Conservation (phyloP, 139 green algal species). For the Volvox africanus region DNA sequence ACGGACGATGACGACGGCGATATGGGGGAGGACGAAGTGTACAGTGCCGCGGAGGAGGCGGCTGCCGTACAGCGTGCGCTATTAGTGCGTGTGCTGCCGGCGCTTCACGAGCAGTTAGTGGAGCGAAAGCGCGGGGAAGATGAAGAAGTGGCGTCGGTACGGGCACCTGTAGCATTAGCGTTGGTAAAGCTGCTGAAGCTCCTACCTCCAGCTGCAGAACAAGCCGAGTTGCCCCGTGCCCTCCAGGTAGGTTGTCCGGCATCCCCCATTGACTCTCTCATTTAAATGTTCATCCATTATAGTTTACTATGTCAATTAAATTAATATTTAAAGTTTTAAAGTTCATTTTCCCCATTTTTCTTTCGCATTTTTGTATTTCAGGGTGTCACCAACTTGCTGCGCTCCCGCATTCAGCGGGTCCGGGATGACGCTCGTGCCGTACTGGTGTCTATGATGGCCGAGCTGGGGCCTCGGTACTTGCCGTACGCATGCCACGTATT, state of each 20-base stretch:
- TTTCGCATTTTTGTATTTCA: slow-evolving; percentile 36
- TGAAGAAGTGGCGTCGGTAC: slow-evolving; percentile 48
- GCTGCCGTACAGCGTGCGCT: slow-evolving; percentile 56
- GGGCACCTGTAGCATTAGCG: slow-evolving; percentile 84
- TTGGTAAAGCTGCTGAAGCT: slow-evolving; percentile 86
- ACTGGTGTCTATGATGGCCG: slow-evolving; percentile 74
- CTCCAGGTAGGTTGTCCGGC: slow-evolving; percentile 52
- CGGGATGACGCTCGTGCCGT: slow-evolving; percentile 85
- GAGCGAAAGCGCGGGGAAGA: slow-evolving; percentile 31
- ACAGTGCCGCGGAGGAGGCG: slow-evolving; percentile 1
- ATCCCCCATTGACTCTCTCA: no score
- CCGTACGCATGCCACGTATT: slow-evolving; percentile 63
- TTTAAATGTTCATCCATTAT: no score
- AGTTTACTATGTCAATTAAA: no score
- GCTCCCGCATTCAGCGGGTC: slow-evolving; percentile 73
- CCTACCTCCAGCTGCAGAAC: slow-evolving; percentile 76
- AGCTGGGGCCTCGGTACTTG: slow-evolving; percentile 85
- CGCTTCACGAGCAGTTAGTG: slow-evolving; percentile 72
- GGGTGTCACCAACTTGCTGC: slow-evolving; percentile 79
- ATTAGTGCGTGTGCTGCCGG: slow-evolving; percentile 70
- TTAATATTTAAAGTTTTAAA: no score
- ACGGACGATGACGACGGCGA: slow-evolving; percentile 32
- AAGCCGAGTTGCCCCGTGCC: slow-evolving; percentile 73
- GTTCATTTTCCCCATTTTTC: no score
- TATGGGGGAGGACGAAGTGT: slow-evolving; percentile 21